Evolutionary conservation across 331 rosid genomes (phyloP), one percentile per base, ranked within the genome.

Genomic region (Malus hybrid): DNA sequence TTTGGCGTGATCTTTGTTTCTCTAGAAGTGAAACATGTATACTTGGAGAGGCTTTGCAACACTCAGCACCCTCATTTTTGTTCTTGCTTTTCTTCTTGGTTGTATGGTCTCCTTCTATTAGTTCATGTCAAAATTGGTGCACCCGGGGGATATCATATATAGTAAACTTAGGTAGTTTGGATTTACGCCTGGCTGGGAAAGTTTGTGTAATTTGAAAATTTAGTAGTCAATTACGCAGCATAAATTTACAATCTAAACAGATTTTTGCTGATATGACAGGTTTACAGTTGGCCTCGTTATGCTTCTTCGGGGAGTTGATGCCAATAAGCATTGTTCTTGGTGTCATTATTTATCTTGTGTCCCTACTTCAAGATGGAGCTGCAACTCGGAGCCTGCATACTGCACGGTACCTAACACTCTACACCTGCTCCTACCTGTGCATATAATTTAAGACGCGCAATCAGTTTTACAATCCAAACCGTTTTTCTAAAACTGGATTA

Each of bases 301-400:
- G 65, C 90, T 94, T 60, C 90, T 92, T 56, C 91, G 88, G 19
- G 97, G 96, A 24, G 89, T 90, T 28, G 93, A 94, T 79, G 96
- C 92, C 36, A 94, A 94, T 76, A 82, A 89, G 30, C 96, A 91
- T 86, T 94, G 98, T 80, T 91, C 97, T 65, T 94, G 98, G 98
- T 94, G 98, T 84, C 98, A 94, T 81, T 91, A 94, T 80, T 77
- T 94, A 80, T 89, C 96, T 50, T 94, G 98, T 66, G 88, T 94
- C 77, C 98, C 98, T 66, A 94, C 98, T 79, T 94, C 98, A 48
- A 94, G 46, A 81, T 94, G 98, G 98, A 94, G 86, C 89, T 94
- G 98, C 85, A 78, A 86, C 30, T 81, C 94, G 36, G 82, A 87
- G 62, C 80, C 98, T 67, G 89, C 89, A 46, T 90, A 72, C 78